Evolutionary conservation across 1,139 yeast species (phyloP), one percentile per base, ranked within the genome.

Genomic region (Zygoascus sp.): DNA sequence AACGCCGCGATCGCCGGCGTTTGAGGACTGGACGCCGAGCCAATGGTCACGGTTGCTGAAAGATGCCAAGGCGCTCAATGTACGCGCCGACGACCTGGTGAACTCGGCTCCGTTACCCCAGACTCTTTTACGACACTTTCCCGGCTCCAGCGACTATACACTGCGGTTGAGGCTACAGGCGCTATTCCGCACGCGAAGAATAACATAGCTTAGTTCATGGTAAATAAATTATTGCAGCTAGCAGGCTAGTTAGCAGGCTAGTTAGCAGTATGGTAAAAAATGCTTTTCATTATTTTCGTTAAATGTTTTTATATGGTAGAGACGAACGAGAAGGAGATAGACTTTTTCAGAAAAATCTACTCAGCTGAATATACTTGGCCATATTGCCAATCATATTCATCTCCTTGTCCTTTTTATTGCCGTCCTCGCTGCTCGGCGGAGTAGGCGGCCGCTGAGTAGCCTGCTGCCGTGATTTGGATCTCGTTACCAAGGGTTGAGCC

Each of bases 331-430:
- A n/a, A n/a, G n/a, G n/a, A 28, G 10, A 28, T 7, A 7, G 30
- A 7, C 34, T 19, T n/a, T n/a, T n/a, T n/a, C n/a, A 53, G 45
- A 55, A 51, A 44, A 55, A 55, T 47, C 58, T 30, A 40, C 57
- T 51, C 15, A 54, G 36, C 16, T 55, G 55, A 30, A 55, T 46
- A 46, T 50, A 55, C 46, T 55, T 55, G 41, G 54, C 48, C 28
- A 55, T 41, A 37, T 49, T 55, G 27, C 56, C 55, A 32, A 48
- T 46, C 30, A 46, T 45, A 16, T 43, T 48, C 28, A 28, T 36
- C 32, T 40, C 46, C 39, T 40, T 43, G 28, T 25, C 42, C 28
- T 25, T 22, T 9, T 25, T 19, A 15, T 15, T 15, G 6, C 16
- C 41, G 17, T 25, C 45, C 5, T 35, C 40, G 16, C 19, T 30